A percentile compares a stretch with the other conserved stretches of the same genome.
Conservation (phyloP, 2,329 filamentous ascomycete species). For the Calonectria hongkongensis region DNA sequence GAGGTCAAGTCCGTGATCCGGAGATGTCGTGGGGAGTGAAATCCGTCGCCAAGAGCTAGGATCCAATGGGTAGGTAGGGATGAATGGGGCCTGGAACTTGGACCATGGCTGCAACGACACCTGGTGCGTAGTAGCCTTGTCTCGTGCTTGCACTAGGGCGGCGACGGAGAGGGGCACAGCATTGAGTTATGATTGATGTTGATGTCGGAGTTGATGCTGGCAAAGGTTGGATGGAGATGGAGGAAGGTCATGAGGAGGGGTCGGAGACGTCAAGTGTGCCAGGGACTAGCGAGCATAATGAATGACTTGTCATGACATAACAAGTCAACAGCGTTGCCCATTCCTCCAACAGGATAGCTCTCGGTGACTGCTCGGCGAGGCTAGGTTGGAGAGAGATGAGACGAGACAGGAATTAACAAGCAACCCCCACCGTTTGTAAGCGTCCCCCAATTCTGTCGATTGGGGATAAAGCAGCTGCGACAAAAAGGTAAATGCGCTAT, state of each 20-base stretch:
- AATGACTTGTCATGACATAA: slow-evolving; percentile 22
- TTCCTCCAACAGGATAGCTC: background rate
- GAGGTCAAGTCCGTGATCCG: slow-evolving; percentile 36
- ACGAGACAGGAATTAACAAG: slow-evolving; percentile 38
- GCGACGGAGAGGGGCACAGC: slow-evolving; percentile 48
- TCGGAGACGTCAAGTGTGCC: slow-evolving; percentile 1
- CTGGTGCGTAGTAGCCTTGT: slow-evolving; percentile 42
- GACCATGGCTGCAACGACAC: slow-evolving; percentile 51
- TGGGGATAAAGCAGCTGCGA: slow-evolving; percentile 28
- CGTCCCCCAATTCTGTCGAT: slow-evolving; percentile 35
- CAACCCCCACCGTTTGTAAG: slow-evolving; percentile 46
- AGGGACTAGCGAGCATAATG: background rate
- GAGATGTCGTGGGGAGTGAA: slow-evolving; percentile 37
- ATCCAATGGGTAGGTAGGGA: slow-evolving; percentile 32
- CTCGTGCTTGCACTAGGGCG: slow-evolving; percentile 37
- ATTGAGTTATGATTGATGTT: slow-evolving; percentile 49
- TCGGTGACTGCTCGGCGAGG: slow-evolving; percentile 28
- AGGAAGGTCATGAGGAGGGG: slow-evolving; percentile 8
- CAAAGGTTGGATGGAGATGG: background rate
- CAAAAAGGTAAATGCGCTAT: slow-evolving; percentile 36
- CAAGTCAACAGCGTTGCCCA: background rate
- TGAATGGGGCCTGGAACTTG: slow-evolving; percentile 51
- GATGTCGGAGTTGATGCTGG: slow-evolving; percentile 16
- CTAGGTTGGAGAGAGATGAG: slow-evolving; percentile 13
- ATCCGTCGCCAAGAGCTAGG: slow-evolving; percentile 27